Evolutionary conservation across 441 rosid genomes (phyloP).

Genomic region (Gossypium laxum): DNA sequence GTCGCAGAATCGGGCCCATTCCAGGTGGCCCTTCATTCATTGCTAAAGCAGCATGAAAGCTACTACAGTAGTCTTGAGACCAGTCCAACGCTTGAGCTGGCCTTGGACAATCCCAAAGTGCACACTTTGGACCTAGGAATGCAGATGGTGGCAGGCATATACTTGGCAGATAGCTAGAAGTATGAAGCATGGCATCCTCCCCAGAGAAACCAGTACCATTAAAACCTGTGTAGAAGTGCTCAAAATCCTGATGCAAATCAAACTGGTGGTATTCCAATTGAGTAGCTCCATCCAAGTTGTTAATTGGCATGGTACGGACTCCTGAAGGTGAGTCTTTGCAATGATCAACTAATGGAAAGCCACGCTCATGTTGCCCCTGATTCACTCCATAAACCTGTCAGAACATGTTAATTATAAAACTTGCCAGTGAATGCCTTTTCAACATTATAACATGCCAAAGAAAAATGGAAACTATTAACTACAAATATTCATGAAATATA

Average conservation of each 20-base stretch:
- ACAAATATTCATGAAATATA: neutral
- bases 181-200: slow-evolving; percentile 42
- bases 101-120: slow-evolving; percentile 97
- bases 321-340: slow-evolving; percentile 52
- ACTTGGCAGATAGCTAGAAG: slow-evolving; percentile 50
- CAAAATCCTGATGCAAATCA: slow-evolving; percentile 63
- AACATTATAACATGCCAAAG: slow-evolving; percentile 7
- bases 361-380: slow-evolving; percentile 47
- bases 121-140: slow-evolving; percentile 90
- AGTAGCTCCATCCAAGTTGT: slow-evolving; percentile 38
- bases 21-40: slow-evolving; percentile 93
- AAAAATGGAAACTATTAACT: neutral
- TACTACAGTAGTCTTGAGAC: slow-evolving; percentile 87
- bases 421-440: slow-evolving; percentile 9
- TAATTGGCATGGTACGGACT: slow-evolving; percentile 22
- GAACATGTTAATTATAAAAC: slow-evolving; percentile 17
- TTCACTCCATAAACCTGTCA: slow-evolving; percentile 49
- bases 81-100: slow-evolving; percentile 82
- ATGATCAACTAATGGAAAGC: slow-evolving; percentile 41
- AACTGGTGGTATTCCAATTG: slow-evolving; percentile 56
- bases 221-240: slow-evolving; percentile 45
- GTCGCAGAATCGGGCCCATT: slow-evolving; percentile 77
- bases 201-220: slow-evolving; percentile 35
- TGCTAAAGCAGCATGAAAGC: slow-evolving; percentile 78
- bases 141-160: slow-evolving; percentile 82